phyloP scores from a whole-genome alignment of 2,329 filamentous ascomycete genomes.

The Alternaria triticina region DNA sequence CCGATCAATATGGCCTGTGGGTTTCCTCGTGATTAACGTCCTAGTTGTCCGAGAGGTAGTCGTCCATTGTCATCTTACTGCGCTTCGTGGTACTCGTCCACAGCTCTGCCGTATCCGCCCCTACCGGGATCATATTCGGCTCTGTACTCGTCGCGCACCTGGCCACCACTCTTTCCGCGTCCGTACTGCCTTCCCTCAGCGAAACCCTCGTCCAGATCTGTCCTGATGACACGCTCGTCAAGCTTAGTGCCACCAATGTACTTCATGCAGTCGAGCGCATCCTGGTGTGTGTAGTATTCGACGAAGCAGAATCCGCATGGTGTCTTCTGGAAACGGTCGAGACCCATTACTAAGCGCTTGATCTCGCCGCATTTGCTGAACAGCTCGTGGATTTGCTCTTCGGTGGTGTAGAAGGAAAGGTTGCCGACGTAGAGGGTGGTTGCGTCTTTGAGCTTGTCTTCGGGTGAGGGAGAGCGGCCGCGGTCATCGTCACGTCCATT shows the following conservation, averaged over 20 bases:
- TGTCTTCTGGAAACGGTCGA: slow-evolving; percentile 96
- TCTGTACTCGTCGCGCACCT: slow-evolving; percentile 96
- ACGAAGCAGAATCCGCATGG: slow-evolving; percentile 99
- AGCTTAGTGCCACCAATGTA: slow-evolving; percentile 98
- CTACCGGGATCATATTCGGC: slow-evolving; percentile 96
- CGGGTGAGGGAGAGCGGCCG: slow-evolving; percentile 62
- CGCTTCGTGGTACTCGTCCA: slow-evolving; percentile 41
- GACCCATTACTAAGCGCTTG: slow-evolving; percentile 96
- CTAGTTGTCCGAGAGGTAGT: neutral
- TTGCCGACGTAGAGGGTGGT: slow-evolving; percentile 98
- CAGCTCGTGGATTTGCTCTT: slow-evolving; percentile 97
- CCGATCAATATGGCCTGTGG: neutral
- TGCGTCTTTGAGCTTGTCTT: slow-evolving; percentile 83
- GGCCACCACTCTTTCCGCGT: slow-evolving; percentile 91
- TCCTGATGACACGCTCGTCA: slow-evolving; percentile 94
- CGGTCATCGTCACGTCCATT: slow-evolving; percentile 62
- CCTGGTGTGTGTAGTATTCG: slow-evolving; percentile 97
- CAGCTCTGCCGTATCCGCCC: slow-evolving; percentile 82
- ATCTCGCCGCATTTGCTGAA: slow-evolving; percentile 96
- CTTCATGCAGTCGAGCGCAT: slow-evolving; percentile 97
- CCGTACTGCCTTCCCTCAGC: slow-evolving; percentile 96
- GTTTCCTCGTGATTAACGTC: neutral
- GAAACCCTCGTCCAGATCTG: slow-evolving; percentile 94
- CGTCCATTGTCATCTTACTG: slow-evolving; percentile 5
- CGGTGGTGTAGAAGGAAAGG: slow-evolving; percentile 97